phyloP scores from a whole-genome alignment of 768 basidiomycete genomes.

The Botryobasidium botryosum region DNA sequence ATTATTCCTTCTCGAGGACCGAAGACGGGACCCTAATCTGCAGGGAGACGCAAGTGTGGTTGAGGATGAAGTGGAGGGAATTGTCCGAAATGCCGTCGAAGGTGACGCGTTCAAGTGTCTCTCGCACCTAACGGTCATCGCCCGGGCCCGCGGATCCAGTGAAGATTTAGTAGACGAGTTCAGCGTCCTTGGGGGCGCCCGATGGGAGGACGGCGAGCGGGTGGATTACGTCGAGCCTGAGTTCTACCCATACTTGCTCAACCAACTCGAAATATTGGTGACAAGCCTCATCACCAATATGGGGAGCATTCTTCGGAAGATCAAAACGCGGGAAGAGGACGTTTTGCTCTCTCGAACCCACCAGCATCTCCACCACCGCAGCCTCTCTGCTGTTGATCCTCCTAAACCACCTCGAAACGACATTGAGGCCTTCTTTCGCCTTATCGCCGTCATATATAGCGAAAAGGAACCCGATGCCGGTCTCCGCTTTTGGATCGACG shows the following conservation, averaged over 20 bases:
- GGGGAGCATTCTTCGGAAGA: conserved; percentile 22
- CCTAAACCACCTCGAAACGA: conserved; percentile 50
- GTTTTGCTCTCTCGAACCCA: conserved; percentile 48
- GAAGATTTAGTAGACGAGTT: conserved; percentile 26
- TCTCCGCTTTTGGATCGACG: conserved; percentile 65
- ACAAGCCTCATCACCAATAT: conserved; percentile 29
- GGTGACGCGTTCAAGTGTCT: conserved; percentile 68
- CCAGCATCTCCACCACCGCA: conserved; percentile 33
- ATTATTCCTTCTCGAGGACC: conserved; percentile 59
- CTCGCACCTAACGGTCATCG: conserved; percentile 35
- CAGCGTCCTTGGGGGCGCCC: conserved; percentile 9
- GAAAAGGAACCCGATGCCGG: conserved; percentile 58
- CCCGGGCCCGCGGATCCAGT: conserved; percentile 34
- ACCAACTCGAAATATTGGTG: conserved; percentile 52
- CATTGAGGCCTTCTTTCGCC: conserved; percentile 65
- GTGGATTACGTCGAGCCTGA: conserved; percentile 18
- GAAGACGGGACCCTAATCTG: conserved; percentile 47
- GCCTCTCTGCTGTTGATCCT: conserved; percentile 17
- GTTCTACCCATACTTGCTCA: conserved; percentile 39
- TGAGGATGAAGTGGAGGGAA: conserved; percentile 65
- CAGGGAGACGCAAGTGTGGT: conserved; percentile 26
- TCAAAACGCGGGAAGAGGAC: conserved; percentile 85
- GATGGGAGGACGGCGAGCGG: conserved; percentile 1
- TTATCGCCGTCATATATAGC: conserved; percentile 68
- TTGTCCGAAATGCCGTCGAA: conserved; percentile 71